Conservation (phyloP, 768 basidiomycete genomes). For the Termitomyces sp. region DNA sequence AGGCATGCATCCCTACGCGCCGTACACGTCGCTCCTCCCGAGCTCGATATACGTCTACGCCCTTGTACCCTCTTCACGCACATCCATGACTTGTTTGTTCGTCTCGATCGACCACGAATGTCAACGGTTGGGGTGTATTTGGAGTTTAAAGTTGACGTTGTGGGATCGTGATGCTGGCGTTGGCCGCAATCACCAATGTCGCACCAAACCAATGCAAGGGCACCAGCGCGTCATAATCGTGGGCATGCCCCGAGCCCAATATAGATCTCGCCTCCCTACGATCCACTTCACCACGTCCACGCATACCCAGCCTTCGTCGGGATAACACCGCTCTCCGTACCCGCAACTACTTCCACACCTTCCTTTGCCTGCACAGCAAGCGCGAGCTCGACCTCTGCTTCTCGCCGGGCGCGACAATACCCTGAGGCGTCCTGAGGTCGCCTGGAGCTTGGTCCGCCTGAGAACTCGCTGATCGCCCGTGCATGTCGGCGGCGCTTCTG, state of each 20-base stretch:
- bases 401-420: constrained; percentile 67
- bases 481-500: constrained; percentile 12
- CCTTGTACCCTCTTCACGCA: neutral
- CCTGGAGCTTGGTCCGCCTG: constrained; percentile 19
- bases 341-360: neutral
- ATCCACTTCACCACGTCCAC: neutral
- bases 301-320: neutral
- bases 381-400: constrained; percentile 31
- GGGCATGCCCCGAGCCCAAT: no score
- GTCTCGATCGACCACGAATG: no score
- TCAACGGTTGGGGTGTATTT: no score
- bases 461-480: constrained; percentile 38
- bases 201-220: no score
- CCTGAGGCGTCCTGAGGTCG: constrained; percentile 70
- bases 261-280: no score
- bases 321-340: neutral
- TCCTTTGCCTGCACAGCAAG: no score
- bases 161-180: no score
- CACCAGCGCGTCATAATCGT: no score
- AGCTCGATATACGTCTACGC: neutral
- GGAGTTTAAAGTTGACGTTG: no score
- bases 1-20: neutral
- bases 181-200: no score
- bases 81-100: no score
- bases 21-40: neutral